Base-by-base conservation (phyloP, 2,329 filamentous ascomycete genomes). In the Saccharata proteae region DNA sequence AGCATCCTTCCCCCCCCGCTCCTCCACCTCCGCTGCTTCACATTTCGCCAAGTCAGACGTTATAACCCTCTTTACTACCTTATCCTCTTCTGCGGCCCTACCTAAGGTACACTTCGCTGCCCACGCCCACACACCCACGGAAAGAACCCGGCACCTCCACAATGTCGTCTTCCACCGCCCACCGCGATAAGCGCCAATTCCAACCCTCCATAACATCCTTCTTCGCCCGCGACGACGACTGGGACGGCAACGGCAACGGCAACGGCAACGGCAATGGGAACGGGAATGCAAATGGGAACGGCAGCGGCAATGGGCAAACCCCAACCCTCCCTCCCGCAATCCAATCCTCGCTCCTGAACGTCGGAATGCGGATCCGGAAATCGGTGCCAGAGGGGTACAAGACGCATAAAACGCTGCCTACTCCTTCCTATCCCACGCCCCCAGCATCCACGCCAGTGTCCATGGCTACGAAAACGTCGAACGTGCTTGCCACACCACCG, bases 291-390 rank as follows among this genome's bases (percentile, higher is more conserved):
- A 5, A 12, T 16, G n/a, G 13, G 12, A 10, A 21, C 12, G 6
- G 18, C 8, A 14, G 18, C 30, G 20, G 17, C 12, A 18, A 31
- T 23, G 20, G 31, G 33, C 14, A 43, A 42, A 26, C 36, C 43
- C 71, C 74, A 3, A 45, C 53, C 4, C 63, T 86, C 10, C 75
- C 82, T 2, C 56, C 67, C 15, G 65, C 65, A 6, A 67, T 92
- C 18, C 83, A 93, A 56, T 69, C 85, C 20, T 80, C 80, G 39
- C 75, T 96, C n/a, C 66, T 94, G 24, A 82, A 71, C 46, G 88
- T 96, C 41, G 88, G 88, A 46, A 94, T 94, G 85, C 78, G 88
- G 15, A 71, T 96, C 30, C 80, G 88, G 51, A 96, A 96, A 61
- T 81, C 81, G 8, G 80, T 96, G 6, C 80, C 84, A 1, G 86